Base-by-base conservation (phyloP, 805 yeast species). In the Metschnikowia peoriensis region DNA sequence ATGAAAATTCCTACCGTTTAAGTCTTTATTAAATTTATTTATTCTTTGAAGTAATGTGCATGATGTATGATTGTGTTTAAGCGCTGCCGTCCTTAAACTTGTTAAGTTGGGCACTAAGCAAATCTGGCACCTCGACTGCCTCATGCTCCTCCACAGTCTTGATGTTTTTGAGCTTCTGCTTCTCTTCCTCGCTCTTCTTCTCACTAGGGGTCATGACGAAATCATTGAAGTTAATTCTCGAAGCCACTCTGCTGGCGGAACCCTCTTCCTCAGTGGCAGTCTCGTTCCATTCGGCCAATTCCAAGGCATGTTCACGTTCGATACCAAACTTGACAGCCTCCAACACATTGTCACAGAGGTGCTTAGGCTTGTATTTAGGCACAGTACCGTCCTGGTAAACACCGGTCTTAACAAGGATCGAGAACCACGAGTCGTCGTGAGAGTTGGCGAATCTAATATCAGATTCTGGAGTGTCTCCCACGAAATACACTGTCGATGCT, bases 401-500 rank as follows among this genome's bases (percentile, higher is more conserved):
- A 66, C 96, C 96, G 38, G 96, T 88, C 70, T 88, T 86, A 39
- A 88, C 96, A 63, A 88, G 76, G 53, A 89, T 88, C 28, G 96
- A 88, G 70, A 79, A 84, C 96, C 96, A 88, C 32, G 90, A 83
- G 54, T 82, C 82, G 66, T 88, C 94, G 69, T 88, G 93, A 16
- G 91, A 84, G 72, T 88, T 88, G 49, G 96, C 96, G 72, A 89
- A 89, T 68, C 94, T 77, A 57, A 88, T 88, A 68, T 88, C 96
- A 7, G 92, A 85, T 71, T 88, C 96, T 16, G 96, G 96, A 12
- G 96, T 88, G 65, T 88, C 96, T 62, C 96, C 96, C 47, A 88
- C 94, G 71, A 88, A 89, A 68, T 88, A 88, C 14, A 89, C 96
- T 0, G 94, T 88, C 6, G 89, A 84, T 3, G 94, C 90, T 4